These are phyloP conservation scores for Penicillium oxalicum DNA, from an alignment of 2,329 filamentous ascomycete genomes.

Conservation along the genomic window DNA sequence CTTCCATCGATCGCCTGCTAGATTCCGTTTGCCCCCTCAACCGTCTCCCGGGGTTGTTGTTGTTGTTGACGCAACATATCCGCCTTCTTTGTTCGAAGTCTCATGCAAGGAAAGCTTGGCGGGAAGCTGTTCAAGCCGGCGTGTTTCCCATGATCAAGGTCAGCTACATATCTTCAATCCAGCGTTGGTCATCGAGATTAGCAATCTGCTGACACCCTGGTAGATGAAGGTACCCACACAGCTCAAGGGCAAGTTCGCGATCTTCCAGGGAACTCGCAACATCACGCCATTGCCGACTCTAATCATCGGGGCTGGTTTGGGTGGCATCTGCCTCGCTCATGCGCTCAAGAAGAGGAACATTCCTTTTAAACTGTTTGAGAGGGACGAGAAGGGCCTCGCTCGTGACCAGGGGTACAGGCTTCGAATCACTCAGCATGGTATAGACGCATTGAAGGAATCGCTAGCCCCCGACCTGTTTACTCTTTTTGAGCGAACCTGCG, in stretches of 20 bases:
- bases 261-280: background rate
- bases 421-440: conserved; percentile 7
- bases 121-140: too few species aligned
- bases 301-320: conserved; percentile 34
- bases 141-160: too few species aligned
- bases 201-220: too few species aligned
- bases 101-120: too few species aligned
- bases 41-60: too few species aligned
- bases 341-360: conserved; percentile 30
- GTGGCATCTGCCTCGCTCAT: conserved; percentile 33
- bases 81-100: too few species aligned
- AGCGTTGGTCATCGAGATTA: too few species aligned
- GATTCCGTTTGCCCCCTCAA: too few species aligned
- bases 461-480: conserved; percentile 13
- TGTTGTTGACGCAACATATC: too few species aligned
- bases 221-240: too few species aligned
- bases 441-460: conserved; percentile 7
- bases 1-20: too few species aligned
- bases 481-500: conserved; percentile 18
- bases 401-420: conserved; percentile 38
- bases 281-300: conserved; percentile 21
- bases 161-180: too few species aligned
- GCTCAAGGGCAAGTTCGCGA: background rate
- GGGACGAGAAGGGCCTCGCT: conserved; percentile 24
- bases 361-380: conserved; percentile 35